Conservation (phyloP, 2,329 filamentous ascomycete genomes). For the Lecanosticta acicola region DNA sequence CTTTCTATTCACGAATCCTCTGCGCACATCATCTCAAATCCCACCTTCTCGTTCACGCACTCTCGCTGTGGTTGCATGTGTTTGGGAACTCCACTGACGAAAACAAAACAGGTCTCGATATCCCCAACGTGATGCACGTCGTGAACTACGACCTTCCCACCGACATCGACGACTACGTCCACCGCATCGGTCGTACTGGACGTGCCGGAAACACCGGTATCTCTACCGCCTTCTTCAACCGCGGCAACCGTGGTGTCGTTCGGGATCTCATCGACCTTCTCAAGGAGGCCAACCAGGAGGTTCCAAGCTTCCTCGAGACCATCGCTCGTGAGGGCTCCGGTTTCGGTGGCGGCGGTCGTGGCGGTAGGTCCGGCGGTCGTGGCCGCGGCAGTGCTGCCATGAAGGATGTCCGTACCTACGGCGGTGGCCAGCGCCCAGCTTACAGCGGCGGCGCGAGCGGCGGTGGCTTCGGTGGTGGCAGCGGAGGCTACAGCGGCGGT, state of each 20-base stretch:
- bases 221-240: conserved; percentile 99
- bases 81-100: no score
- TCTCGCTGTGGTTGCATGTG: no score
- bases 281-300: conserved; percentile 97
- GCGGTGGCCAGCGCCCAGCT: conserved; percentile 49
- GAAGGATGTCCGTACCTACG: conserved; percentile 73
- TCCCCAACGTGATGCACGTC: conserved; percentile 93
- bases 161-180: conserved; percentile 97
- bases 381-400: conserved; percentile 65
- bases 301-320: conserved; percentile 89
- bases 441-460: conserved; percentile 56
- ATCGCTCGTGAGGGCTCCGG: conserved; percentile 89
- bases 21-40: no score
- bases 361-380: conserved; percentile 60
- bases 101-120: conserved; percentile 80
- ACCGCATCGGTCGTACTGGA: conserved; percentile 98
- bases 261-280: conserved; percentile 94
- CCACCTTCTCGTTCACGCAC: no score
- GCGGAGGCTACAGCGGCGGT: conserved; percentile 32
- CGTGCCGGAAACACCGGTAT: conserved; percentile 99
- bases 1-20: no score
- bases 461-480: conserved; percentile 49
- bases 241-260: conserved; percentile 95
- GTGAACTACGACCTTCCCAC: conserved; percentile 99
- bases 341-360: conserved; percentile 65